phyloP scores from a whole-genome alignment of 371 early-diverging fungal species.

The Gilbertella persicaria region DNA sequence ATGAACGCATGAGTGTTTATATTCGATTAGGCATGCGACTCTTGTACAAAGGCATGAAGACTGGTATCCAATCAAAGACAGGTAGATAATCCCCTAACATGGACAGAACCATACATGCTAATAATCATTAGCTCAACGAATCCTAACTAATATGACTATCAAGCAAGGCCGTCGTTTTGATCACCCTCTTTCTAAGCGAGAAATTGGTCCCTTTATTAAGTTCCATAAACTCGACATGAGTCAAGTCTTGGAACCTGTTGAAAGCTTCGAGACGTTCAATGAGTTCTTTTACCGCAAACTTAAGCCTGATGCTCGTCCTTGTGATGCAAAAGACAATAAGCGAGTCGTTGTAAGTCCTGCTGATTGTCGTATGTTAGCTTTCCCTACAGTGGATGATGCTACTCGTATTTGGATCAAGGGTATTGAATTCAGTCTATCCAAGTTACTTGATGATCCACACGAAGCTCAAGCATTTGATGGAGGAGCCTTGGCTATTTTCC shows the following conservation, averaged over 20 bases:
- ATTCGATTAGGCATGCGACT: slow-evolving; percentile 84
- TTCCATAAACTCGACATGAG: slow-evolving; percentile 71
- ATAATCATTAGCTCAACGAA: slow-evolving; percentile 53
- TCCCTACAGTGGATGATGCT: slow-evolving; percentile 69
- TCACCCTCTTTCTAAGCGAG: slow-evolving; percentile 64
- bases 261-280: slow-evolving; percentile 78
- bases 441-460: slow-evolving; percentile 58
- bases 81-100: slow-evolving; percentile 5
- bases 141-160: slow-evolving; percentile 64
- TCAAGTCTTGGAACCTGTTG: slow-evolving; percentile 68
- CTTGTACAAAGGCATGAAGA: slow-evolving; percentile 66
- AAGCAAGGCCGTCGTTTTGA: slow-evolving; percentile 83
- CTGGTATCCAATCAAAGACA: slow-evolving; percentile 46
- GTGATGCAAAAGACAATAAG: slow-evolving; percentile 66
- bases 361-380: slow-evolving; percentile 79
- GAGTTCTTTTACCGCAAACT: slow-evolving; percentile 88
- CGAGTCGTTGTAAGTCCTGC: slow-evolving; percentile 77
- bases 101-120: no score
- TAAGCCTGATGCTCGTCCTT: slow-evolving; percentile 68
- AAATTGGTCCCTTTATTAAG: slow-evolving; percentile 77
- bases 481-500: slow-evolving; percentile 76
- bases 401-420: slow-evolving; percentile 90
- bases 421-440: slow-evolving; percentile 65
- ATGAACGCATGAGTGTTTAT: slow-evolving; percentile 86
- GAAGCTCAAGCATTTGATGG: slow-evolving; percentile 60